A percentile compares a stretch with the other conserved stretches of the same genome.
Evolutionary conservation across 2,329 filamentous ascomycete genomes (phyloP).

Genomic region (Hypoxylon sp.): DNA sequence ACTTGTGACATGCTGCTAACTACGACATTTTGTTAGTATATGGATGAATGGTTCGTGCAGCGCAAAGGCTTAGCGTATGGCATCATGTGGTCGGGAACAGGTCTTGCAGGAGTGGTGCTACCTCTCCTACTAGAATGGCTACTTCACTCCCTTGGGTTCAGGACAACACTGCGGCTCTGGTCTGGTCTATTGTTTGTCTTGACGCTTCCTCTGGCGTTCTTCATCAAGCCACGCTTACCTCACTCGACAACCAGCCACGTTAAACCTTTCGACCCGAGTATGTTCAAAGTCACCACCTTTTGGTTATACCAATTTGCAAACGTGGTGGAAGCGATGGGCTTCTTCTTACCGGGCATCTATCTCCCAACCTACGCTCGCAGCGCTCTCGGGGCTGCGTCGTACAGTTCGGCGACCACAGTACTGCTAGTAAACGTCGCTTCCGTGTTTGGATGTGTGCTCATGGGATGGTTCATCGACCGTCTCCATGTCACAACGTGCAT

Average conservation of each 20-base stretch:
- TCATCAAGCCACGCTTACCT: conserved; percentile 70
- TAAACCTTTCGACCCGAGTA: conserved; percentile 62
- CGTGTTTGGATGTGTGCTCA: conserved; percentile 71
- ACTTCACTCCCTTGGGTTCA: conserved; percentile 66
- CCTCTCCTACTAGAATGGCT: conserved; percentile 69
- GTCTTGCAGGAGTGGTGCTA: conserved; percentile 65
- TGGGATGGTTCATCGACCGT: conserved; percentile 71
- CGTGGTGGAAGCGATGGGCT: conserved; percentile 71
- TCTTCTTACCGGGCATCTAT: conserved; percentile 75
- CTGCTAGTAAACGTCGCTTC: conserved; percentile 72
- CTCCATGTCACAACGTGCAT: conserved; percentile 69
- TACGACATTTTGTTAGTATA: conserved; percentile 57
- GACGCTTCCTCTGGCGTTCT: conserved; percentile 69
- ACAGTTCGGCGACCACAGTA: conserved; percentile 70
- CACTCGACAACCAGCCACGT: conserved; percentile 56
- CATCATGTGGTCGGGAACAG: conserved; percentile 73
- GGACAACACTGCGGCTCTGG: conserved; percentile 70
- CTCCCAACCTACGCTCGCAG: conserved; percentile 70
- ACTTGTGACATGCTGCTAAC: conserved; percentile 32
- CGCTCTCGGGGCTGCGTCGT: conserved; percentile 63
- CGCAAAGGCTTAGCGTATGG: conserved; percentile 74
- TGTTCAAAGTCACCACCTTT: conserved; percentile 69
- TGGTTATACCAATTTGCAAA: conserved; percentile 72
- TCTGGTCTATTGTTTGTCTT: conserved; percentile 65
- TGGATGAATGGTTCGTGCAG: conserved; percentile 74